Conservation (phyloP, 352 stramenopile species). For the Pythium aphanidermatum region DNA sequence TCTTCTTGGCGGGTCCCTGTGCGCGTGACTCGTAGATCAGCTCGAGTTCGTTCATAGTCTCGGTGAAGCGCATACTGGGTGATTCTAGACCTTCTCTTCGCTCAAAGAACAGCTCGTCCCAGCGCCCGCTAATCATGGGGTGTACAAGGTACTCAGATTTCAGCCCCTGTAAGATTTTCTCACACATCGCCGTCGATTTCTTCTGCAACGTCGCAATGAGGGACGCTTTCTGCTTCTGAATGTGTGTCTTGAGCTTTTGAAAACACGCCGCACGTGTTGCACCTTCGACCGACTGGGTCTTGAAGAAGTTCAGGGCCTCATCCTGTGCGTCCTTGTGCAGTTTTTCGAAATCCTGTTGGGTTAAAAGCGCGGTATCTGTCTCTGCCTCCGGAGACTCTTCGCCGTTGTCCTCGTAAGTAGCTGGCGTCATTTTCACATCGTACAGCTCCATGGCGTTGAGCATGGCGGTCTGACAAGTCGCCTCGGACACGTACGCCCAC, state of each 20-base stretch:
- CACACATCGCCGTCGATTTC: conserved; percentile 48
- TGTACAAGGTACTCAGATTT: conserved; percentile 30
- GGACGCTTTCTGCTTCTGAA: conserved; percentile 45
- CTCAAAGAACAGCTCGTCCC: conserved; percentile 23
- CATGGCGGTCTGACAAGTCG: conserved; percentile 60
- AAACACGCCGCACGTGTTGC: conserved; percentile 51
- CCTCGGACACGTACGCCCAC: conserved; percentile 79
- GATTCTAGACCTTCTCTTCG: neutral
- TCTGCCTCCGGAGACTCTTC: conserved; percentile 18
- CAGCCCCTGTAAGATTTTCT: conserved; percentile 33
- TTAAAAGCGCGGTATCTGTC: conserved; percentile 28
- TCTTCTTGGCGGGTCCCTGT: conserved; percentile 61
- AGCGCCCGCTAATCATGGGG: conserved; percentile 34
- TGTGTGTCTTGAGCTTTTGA: conserved; percentile 70
- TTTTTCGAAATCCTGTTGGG: conserved; percentile 66
- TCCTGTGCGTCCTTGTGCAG: conserved; percentile 74
- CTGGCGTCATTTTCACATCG: conserved; percentile 37
- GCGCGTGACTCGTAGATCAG: conserved; percentile 48
- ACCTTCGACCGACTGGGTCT: conserved; percentile 63
- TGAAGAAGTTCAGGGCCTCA: conserved; percentile 57
- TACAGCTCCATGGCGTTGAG: conserved; percentile 49
- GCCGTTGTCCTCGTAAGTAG: conserved; percentile 17
- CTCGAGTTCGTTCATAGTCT: conserved; percentile 45
- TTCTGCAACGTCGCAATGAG: conserved; percentile 54
- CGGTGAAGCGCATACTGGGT: conserved; percentile 22